Evolutionary conservation across 31 red algal species (phyloP).

Genomic region (Porphyra umbilicalis): DNA sequence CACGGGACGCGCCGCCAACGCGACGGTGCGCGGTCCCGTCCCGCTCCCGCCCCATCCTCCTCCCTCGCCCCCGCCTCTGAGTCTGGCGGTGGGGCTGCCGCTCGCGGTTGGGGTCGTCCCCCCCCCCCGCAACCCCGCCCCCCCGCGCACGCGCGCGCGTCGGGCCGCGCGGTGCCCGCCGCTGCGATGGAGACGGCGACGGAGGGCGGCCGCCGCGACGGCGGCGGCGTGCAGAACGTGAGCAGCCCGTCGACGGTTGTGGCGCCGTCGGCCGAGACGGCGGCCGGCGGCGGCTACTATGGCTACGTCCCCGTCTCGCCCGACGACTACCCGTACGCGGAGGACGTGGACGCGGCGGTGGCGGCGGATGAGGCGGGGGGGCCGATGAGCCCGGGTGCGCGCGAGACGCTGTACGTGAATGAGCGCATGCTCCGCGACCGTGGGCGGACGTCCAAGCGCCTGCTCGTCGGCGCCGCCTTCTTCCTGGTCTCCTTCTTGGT

Average conservation of each 20-base stretch:
- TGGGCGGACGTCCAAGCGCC: constrained; percentile 14
- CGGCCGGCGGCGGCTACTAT: constrained; percentile 12
- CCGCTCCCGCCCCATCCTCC: background rate
- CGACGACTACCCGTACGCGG: constrained; percentile 11
- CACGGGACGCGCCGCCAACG: background rate
- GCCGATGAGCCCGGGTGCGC: background rate
- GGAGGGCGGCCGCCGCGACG: background rate
- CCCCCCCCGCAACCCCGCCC: background rate
- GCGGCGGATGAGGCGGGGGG: constrained; percentile 1
- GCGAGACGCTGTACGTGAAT: constrained; percentile 3
- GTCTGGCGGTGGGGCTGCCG: too few relatives aligned
- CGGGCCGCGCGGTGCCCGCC: background rate
- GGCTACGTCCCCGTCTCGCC: constrained; percentile 27
- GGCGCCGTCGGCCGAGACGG: background rate
- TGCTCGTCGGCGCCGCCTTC: constrained; percentile 11
- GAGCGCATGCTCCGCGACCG: constrained; percentile 22
- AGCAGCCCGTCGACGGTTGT: background rate
- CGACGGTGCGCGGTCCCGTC: background rate
- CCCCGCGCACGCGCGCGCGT: background rate
- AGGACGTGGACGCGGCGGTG: background rate
- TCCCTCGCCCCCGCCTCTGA: background rate
- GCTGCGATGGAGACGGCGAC: background rate
- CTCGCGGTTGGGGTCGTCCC: too few relatives aligned
- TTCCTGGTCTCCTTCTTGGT: constrained; percentile 14
- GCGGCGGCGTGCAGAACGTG: background rate